These are phyloP conservation scores for Sphaerulina vaccinii DNA, from an alignment of 2,329 filamentous ascomycete genomes.

Conservation along the genomic window DNA sequence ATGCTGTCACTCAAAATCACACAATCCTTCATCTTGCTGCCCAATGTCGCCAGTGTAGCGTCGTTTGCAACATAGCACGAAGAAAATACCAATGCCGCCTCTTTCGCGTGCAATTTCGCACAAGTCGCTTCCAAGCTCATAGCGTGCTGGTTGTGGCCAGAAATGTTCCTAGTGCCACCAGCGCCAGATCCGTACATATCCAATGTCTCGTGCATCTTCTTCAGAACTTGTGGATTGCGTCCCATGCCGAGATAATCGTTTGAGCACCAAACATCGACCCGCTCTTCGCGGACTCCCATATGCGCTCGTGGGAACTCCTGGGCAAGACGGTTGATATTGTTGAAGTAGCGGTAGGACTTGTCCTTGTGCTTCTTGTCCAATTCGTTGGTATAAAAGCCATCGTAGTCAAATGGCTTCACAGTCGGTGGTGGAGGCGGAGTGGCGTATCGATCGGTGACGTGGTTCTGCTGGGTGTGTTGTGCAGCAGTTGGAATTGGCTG, in stretches of 20 bases:
- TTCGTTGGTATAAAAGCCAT: constrained; percentile 81
- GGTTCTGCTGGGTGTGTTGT: constrained; percentile 8
- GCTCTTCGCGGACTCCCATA: constrained; percentile 77
- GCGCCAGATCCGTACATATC: constrained; percentile 94
- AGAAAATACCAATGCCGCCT: constrained; percentile 88
- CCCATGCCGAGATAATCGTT: constrained; percentile 99
- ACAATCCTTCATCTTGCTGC: constrained; percentile 92
- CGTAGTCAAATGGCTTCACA: constrained; percentile 76
- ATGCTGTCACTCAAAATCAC: constrained; percentile 97
- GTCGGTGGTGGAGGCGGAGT: constrained; percentile 51
- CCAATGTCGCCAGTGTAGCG: constrained; percentile 92
- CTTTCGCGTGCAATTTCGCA: constrained; percentile 87
- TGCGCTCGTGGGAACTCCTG: constrained; percentile 95
- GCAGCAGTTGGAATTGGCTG: constrained; percentile 17
- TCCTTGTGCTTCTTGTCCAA: constrained; percentile 99
- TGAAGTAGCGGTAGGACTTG: constrained; percentile 99
- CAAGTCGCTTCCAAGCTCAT: constrained; percentile 77
- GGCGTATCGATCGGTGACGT: constrained; percentile 33
- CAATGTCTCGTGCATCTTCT: constrained; percentile 90
- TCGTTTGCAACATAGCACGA: constrained; percentile 99
- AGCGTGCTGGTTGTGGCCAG: constrained; percentile 94
- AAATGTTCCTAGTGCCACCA: constrained; percentile 95
- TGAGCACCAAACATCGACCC: constrained; percentile 97
- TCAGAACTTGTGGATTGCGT: constrained; percentile 79
- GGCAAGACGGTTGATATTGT: constrained; percentile 98